A percentile compares a stretch with the other conserved stretches of the same genome.
These are phyloP conservation scores for Nymphaea thermarum DNA, from an alignment of 164 flowering plant genomes.

Conservation along the genomic window DNA sequence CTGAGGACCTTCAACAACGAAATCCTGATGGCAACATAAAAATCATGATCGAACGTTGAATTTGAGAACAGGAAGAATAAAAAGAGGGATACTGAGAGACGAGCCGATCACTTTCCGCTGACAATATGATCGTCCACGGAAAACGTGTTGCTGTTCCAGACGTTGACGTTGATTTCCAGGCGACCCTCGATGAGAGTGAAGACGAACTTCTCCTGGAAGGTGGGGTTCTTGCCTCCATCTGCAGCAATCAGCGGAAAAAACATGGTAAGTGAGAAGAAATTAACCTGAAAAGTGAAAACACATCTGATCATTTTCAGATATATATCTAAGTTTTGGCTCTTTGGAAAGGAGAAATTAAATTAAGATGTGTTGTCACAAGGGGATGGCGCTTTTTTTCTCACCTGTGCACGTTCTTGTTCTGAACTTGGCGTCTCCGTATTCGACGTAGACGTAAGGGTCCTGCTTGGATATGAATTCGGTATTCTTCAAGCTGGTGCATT, in stretches of 20 bases:
- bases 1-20: constrained; percentile 65
- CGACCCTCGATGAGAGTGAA: constrained; percentile 68
- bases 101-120: constrained; percentile 49
- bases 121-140: constrained; percentile 74
- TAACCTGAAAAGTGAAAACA: neutral
- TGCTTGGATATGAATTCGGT: constrained; percentile 94
- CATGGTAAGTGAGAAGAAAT: neutral
- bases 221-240: constrained; percentile 85
- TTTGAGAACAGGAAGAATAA: too few species aligned
- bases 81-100: neutral
- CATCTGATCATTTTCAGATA: neutral
- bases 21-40: constrained; percentile 27
- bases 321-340: too few species aligned
- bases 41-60: neutral
- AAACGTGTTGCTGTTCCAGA: constrained; percentile 86
- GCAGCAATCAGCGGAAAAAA: neutral
- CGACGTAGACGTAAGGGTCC: constrained; percentile 85
- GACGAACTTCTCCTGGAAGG: constrained; percentile 75
- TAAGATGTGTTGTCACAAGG: too few species aligned
- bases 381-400: neutral
- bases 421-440: constrained; percentile 55
- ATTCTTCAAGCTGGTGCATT: constrained; percentile 66
- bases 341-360: neutral
- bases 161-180: constrained; percentile 43
- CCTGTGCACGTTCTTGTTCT: constrained; percentile 91